A percentile compares a stretch with the other conserved stretches of the same genome.
Conservation (phyloP, 768 basidiomycete species). For the Antrodiella citrinella region DNA sequence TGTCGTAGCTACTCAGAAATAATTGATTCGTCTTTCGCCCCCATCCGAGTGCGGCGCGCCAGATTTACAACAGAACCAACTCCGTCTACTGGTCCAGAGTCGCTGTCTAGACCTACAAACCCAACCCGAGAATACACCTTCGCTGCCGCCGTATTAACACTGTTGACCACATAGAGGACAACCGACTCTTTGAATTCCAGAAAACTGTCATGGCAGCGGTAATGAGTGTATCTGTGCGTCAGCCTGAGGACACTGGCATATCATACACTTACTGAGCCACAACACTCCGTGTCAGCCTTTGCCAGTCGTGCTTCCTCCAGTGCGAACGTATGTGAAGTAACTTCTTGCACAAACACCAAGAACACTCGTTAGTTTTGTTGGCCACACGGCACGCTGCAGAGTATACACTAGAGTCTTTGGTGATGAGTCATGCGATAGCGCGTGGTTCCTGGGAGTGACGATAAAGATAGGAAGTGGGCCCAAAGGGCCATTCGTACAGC, state of each 20-base stretch:
- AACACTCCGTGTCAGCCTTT: constrained; percentile 51
- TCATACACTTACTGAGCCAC: constrained; percentile 41
- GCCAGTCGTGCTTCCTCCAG: constrained; percentile 51
- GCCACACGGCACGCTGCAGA: no score
- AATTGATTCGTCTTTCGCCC: no score
- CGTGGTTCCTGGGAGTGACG: constrained; percentile 18
- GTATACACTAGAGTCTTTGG: not conserved
- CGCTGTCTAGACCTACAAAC: constrained; percentile 44
- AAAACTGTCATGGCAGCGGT: no score
- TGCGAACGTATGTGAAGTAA: constrained; percentile 69
- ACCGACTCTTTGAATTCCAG: constrained; percentile 37
- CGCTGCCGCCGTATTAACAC: constrained; percentile 39
- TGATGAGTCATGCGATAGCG: no score
- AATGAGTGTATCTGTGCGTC: no score
- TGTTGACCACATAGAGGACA: constrained; percentile 58
- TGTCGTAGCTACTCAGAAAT: no score
- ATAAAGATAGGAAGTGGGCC: constrained; percentile 65
- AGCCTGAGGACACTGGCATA: no score
- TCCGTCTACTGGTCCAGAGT: constrained; percentile 26
- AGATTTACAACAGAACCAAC: no score
- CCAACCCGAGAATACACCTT: constrained; percentile 59
- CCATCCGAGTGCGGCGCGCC: no score
- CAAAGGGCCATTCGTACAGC: constrained; percentile 47
- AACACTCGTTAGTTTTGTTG: constrained; percentile 31
- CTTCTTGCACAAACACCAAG: constrained; percentile 51